Evolutionary conservation across 371 early-diverging fungal genomes (phyloP).

Genomic region (Saksenaea oblongispora): DNA sequence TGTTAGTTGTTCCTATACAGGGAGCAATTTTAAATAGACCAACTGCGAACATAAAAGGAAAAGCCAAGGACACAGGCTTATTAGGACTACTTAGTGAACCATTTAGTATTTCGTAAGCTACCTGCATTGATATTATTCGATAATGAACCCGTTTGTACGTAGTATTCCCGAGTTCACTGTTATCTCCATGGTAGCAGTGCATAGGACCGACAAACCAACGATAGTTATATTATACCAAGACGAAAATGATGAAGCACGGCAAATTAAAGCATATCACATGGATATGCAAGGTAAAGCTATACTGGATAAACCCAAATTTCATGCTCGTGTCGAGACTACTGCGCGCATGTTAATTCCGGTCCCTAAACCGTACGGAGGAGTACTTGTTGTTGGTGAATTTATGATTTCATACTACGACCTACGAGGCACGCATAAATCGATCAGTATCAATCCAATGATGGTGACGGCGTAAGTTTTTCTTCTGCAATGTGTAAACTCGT

Average conservation of each 20-base stretch:
- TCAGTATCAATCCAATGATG: constrained; percentile 55
- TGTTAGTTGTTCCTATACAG: constrained; percentile 31
- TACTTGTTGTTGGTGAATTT: constrained; percentile 74
- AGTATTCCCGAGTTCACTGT: constrained; percentile 72
- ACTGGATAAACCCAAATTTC: constrained; percentile 23
- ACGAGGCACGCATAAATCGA: constrained; percentile 27
- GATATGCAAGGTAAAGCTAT: constrained; percentile 44
- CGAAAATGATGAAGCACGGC: constrained; percentile 47
- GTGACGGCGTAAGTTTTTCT: constrained; percentile 24
- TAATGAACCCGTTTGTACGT: constrained; percentile 2
- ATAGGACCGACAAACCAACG: constrained; percentile 38
- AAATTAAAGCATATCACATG: constrained; percentile 65
- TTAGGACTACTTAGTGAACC: not conserved
- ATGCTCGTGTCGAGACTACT: constrained; percentile 48
- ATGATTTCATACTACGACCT: constrained; percentile 59
- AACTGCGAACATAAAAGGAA: constrained; percentile 6
- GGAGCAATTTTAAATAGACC: constrained; percentile 6
- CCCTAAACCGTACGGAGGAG: constrained; percentile 59
- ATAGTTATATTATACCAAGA: constrained; percentile 74
- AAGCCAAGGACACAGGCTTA: constrained; percentile 13
- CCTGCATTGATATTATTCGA: not conserved
- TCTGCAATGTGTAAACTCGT: not conserved
- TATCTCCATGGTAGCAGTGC: constrained; percentile 60
- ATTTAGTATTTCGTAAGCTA: not conserved
- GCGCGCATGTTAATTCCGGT: constrained; percentile 64